Percentiles rank a stretch among this genome's conserved stretches.
phyloP scores from a whole-genome alignment of 2,329 filamentous ascomycete genomes.

The Metarhizium rileyi region DNA sequence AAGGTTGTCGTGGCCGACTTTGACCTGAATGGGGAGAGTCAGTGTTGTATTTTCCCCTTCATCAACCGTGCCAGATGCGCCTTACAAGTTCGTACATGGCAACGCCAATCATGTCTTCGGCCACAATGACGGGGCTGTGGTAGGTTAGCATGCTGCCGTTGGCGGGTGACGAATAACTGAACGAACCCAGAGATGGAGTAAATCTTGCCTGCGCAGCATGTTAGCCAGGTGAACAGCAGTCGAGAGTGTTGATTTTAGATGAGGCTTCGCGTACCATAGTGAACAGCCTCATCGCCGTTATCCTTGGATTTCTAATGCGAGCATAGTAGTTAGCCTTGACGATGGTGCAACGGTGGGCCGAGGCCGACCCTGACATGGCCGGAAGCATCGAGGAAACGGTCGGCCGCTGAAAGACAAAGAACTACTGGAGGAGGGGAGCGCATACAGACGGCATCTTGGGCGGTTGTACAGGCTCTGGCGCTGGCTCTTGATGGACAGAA shows the following conservation, averaged over 20 bases:
- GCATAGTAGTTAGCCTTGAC: constrained; percentile 13
- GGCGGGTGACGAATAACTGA: not conserved
- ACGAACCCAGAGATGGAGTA: constrained; percentile 54
- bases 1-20: constrained; percentile 83
- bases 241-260: not conserved
- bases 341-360: constrained; percentile 10
- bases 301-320: constrained; percentile 23
- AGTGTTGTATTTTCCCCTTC: not conserved
- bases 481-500: constrained; percentile 15
- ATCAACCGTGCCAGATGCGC: constrained; percentile 6
- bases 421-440: constrained; percentile 8
- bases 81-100: constrained; percentile 98
- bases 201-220: constrained; percentile 41
- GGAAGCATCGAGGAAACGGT: constrained; percentile 7
- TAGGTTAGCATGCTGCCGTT: constrained; percentile 11
- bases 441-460: constrained; percentile 49
- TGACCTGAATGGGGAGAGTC: constrained; percentile 47
- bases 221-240: constrained; percentile 11
- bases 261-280: constrained; percentile 27
- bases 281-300: constrained; percentile 26
- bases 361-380: constrained; percentile 10
- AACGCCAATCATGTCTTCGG: constrained; percentile 97
- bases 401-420: not conserved
- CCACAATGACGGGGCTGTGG: constrained; percentile 78
- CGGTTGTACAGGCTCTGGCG: constrained; percentile 20